These are phyloP conservation scores for Gastrodia elata DNA, from an alignment of 106 monocot species.

Conservation along the genomic window DNA sequence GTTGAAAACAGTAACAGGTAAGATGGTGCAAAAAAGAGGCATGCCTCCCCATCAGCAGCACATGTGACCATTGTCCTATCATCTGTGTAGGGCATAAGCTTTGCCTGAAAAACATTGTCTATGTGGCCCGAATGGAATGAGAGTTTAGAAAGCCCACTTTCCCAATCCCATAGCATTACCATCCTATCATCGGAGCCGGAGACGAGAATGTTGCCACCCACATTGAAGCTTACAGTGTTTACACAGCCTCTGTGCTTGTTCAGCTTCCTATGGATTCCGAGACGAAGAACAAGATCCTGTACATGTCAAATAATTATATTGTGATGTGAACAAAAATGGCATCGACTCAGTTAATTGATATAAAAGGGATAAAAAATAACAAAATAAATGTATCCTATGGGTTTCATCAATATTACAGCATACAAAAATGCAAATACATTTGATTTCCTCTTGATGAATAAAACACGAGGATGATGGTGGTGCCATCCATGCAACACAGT, in stretches of 20 bases:
- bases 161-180: conserved; percentile 91
- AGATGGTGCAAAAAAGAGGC: not conserved
- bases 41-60: conserved; percentile 94
- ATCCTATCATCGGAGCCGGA: conserved; percentile 91
- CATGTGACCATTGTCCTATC: conserved; percentile 69
- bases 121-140: conserved; percentile 76
- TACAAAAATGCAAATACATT: not conserved
- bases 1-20: not conserved
- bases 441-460: no score
- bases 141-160: conserved; percentile 34
- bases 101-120: conserved; percentile 79
- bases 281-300: conserved; percentile 72
- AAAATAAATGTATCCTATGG: no score
- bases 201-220: conserved; percentile 55
- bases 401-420: not conserved
- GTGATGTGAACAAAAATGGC: not conserved
- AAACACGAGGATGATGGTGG: no score
- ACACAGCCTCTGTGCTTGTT: conserved; percentile 78
- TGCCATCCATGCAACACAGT: no score
- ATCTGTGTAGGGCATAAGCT: conserved; percentile 71
- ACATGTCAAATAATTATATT: not conserved
- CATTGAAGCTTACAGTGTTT: conserved; percentile 85
- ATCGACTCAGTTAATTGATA: not conserved
- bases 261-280: conserved; percentile 52
- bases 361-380: not conserved